Evolutionary conservation across 106 monocot genomes (phyloP).

Genomic region (Dioscorea dumetorum): DNA sequence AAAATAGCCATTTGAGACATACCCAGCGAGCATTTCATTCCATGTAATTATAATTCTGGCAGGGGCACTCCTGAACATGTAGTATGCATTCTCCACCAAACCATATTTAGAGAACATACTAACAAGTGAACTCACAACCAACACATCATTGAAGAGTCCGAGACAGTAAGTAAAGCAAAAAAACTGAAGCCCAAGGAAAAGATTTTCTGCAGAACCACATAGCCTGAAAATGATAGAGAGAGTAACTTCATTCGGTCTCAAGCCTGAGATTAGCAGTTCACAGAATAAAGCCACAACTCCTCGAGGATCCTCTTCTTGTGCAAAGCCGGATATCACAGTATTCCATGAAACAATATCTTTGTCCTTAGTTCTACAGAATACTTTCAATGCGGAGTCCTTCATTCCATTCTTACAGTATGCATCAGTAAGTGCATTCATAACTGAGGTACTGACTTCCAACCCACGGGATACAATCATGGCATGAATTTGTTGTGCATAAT

Average conservation of each 20-base stretch:
- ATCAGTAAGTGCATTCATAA: slow-evolving; percentile 32
- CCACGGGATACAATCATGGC: slow-evolving; percentile 11
- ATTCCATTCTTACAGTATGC: slow-evolving; percentile 19
- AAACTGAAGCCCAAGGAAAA: slow-evolving; percentile 27
- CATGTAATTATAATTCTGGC: slow-evolving; percentile 8
- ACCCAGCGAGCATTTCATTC: slow-evolving; percentile 24
- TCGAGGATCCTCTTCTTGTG: slow-evolving; percentile 14
- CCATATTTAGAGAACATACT: slow-evolving; percentile 25
- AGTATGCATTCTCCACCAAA: slow-evolving; percentile 13
- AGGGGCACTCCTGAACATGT: slow-evolving; percentile 6
- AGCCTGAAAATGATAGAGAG: slow-evolving; percentile 16
- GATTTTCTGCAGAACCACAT: slow-evolving; percentile 14
- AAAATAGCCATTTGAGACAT: slow-evolving; percentile 2
- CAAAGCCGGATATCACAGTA: slow-evolving; percentile 14
- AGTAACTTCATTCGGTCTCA: slow-evolving; percentile 28
- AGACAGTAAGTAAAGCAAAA: slow-evolving; percentile 13
- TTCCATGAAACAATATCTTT: slow-evolving; percentile 43
- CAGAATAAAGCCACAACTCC: slow-evolving; percentile 12
- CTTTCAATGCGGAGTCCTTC: slow-evolving; percentile 19
- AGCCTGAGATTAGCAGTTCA: slow-evolving; percentile 7
- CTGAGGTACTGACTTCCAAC: slow-evolving; percentile 8
- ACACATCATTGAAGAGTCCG: slow-evolving; percentile 12
- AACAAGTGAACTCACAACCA: slow-evolving; percentile 21
- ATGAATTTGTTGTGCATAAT: slow-evolving; percentile 24
- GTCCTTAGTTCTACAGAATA: slow-evolving; percentile 10